Percentiles rank a stretch among this genome's conserved stretches.
These are phyloP conservation scores for Microcyclospora pomicola DNA, from an alignment of 2,329 filamentous ascomycete genomes.

Conservation along the genomic window DNA sequence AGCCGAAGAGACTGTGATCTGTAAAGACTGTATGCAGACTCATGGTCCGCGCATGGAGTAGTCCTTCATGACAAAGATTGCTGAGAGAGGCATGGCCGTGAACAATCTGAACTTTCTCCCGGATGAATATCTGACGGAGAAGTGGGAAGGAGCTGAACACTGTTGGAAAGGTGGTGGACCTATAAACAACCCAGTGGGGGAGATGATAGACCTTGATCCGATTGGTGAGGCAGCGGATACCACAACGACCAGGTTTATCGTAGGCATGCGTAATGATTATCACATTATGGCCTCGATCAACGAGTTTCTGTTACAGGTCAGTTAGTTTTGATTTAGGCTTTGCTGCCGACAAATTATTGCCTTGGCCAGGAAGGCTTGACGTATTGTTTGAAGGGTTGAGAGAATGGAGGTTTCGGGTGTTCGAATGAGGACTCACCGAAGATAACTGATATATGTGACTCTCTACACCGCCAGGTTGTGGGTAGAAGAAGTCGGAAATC, in stretches of 20 bases:
- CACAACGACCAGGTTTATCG: slow-evolving; percentile 52
- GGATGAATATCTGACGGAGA: slow-evolving; percentile 90
- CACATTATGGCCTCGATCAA: slow-evolving; percentile 95
- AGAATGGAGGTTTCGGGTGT: slow-evolving; percentile 41
- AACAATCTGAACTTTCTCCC: slow-evolving; percentile 91
- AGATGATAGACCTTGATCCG: slow-evolving; percentile 97
- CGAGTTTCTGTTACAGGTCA: slow-evolving; percentile 54
- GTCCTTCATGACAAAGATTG: slow-evolving; percentile 85
- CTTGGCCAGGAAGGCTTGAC: no score
- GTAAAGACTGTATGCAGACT: slow-evolving; percentile 91
- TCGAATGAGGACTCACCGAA: no score
- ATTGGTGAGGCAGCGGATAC: slow-evolving; percentile 90
- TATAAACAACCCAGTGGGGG: slow-evolving; percentile 90
- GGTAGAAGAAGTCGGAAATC: slow-evolving; percentile 99
- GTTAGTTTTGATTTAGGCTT: slow-evolving; percentile 8
- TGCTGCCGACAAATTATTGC: no score
- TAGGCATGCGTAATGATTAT: slow-evolving; percentile 85
- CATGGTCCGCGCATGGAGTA: slow-evolving; percentile 92
- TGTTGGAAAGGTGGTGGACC: slow-evolving; percentile 83
- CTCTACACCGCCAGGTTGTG: slow-evolving; percentile 86
- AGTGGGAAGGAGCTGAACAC: slow-evolving; percentile 98
- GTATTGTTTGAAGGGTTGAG: not conserved
- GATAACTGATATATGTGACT: slow-evolving; percentile 98
- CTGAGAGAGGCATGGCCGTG: slow-evolving; percentile 94
- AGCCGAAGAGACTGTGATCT: slow-evolving; percentile 93